Base-by-base conservation (phyloP, 768 basidiomycete species). In the Psilocybe tampanensis region DNA sequence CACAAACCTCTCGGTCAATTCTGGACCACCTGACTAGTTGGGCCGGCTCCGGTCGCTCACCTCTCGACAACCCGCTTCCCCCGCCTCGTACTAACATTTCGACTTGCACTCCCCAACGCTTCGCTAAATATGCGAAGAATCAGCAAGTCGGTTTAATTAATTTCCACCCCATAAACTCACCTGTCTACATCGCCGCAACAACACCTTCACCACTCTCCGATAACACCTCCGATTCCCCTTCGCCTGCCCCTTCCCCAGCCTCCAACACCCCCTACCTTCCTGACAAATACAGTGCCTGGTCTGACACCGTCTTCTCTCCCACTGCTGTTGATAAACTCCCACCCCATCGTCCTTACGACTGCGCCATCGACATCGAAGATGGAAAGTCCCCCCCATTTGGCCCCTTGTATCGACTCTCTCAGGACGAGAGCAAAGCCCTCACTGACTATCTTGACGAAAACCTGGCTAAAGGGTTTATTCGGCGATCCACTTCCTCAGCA, bases 311-410 rank as follows among this genome's bases (percentile, higher is more conserved):
- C 9, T 70, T 72, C 52, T 64, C 64, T 12, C 61, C 65, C 15
- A 50, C 47, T 2, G 63, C 64, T 45, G 60, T 69, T 39, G 52
- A 70, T 8, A 60, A 63, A 17, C 70, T 74, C 1, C 70, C 71
- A 7, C 62, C 63, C 15, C 76, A 77, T 53, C 66, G 71, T 1
- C 64, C 69, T 12, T 74, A 69, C 53, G 73, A 78, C 58, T 62
- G 67, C 26, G 60, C 64, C 15, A 77, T 77, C 58, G 60, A 74
- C 2, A 13, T 73, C 11, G 69, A 74, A 54, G 72, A 71, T 6
- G 70, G 64, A 2, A 69, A 66, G 42, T 53, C 60, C 1, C 75
- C 73, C 6, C 72, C 72, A 1, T 68, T 70, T 44, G 70, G 71
- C 2, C 66, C 65, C 0, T 66, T 79, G n/a, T 79, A 78, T 55